These are phyloP conservation scores for Colletotrichum somersetense DNA, from an alignment of 2,329 filamentous ascomycete genomes.

Conservation along the genomic window DNA sequence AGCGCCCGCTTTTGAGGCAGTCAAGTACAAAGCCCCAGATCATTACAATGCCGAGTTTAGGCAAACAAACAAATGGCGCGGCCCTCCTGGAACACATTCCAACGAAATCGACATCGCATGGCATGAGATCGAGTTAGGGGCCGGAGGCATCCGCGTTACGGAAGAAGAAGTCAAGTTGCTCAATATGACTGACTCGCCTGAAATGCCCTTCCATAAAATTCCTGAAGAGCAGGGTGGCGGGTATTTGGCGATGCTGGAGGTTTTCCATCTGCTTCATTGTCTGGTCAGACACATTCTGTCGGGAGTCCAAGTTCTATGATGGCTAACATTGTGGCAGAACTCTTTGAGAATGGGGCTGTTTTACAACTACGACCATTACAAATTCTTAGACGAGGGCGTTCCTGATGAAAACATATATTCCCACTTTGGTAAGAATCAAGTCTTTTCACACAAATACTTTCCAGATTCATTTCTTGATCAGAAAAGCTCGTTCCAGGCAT, in stretches of 20 bases:
- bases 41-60: slow-evolving; percentile 37
- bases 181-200: slow-evolving; percentile 32
- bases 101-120: slow-evolving; percentile 28
- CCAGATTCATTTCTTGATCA: no score
- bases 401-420: slow-evolving; percentile 30
- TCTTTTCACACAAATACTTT: rapidly evolving
- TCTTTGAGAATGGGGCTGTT: slow-evolving; percentile 26
- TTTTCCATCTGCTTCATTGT: slow-evolving; percentile 32
- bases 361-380: slow-evolving; percentile 30
- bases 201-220: slow-evolving; percentile 28
- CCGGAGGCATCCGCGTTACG: slow-evolving; percentile 29
- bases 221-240: slow-evolving; percentile 32
- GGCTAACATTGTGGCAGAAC: not conserved
- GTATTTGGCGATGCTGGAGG: slow-evolving; percentile 32
- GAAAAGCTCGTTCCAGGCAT: rapidly evolving
- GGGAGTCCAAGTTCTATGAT: not conserved
- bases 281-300: not conserved
- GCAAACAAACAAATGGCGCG: slow-evolving; percentile 36
- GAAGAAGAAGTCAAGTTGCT: slow-evolving; percentile 20
- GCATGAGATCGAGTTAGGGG: slow-evolving; percentile 34
- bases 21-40: slow-evolving; percentile 13
- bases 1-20: slow-evolving; percentile 30
- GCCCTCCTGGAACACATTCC: slow-evolving; percentile 24
- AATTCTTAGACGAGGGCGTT: slow-evolving; percentile 30
- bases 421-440: slow-evolving; percentile 8